A percentile compares a stretch with the other conserved stretches of the same genome.
These are phyloP conservation scores for Arxiozyma telluris DNA, from an alignment of 1,139 yeast species.

Conservation along the genomic window DNA sequence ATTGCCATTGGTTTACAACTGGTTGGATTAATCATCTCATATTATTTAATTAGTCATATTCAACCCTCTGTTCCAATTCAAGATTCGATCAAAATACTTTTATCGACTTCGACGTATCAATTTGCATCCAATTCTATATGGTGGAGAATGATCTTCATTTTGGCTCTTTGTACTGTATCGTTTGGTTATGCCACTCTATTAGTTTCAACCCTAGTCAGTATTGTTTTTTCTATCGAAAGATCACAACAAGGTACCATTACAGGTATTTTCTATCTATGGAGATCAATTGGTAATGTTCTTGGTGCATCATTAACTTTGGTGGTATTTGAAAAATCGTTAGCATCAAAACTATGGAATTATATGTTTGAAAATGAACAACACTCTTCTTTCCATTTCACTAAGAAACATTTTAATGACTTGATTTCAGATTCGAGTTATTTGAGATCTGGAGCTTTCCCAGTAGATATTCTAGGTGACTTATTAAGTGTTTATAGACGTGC, in stretches of 20 bases:
- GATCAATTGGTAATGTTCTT: constrained; percentile 40
- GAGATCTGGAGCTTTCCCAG: constrained; percentile 29
- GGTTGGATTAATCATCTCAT: constrained; percentile 17
- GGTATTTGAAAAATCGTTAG: constrained; percentile 31
- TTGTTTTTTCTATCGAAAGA: constrained; percentile 28
- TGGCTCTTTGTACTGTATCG: constrained; percentile 16
- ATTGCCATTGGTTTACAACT: constrained; percentile 19
- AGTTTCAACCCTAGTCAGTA: constrained; percentile 29
- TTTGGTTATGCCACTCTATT: constrained; percentile 27
- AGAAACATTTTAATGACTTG: constrained; percentile 22
- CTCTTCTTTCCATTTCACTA: constrained; percentile 13
- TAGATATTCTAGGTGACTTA: constrained; percentile 14
- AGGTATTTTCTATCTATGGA: constrained; percentile 38
- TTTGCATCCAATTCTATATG: constrained; percentile 10
- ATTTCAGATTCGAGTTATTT: constrained; percentile 31
- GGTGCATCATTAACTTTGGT: constrained; percentile 40
- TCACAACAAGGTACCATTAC: constrained; percentile 31
- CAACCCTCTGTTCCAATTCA: constrained; percentile 13
- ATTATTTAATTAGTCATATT: constrained; percentile 13
- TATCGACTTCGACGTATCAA: neutral
- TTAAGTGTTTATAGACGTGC: constrained; percentile 23
- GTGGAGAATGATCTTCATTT: constrained; percentile 24
- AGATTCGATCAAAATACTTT: neutral
- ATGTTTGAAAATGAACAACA: constrained; percentile 22
- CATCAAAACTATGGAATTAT: constrained; percentile 26